Conservation (phyloP, 306 rosid species). For the Arachis hypogaea region DNA sequence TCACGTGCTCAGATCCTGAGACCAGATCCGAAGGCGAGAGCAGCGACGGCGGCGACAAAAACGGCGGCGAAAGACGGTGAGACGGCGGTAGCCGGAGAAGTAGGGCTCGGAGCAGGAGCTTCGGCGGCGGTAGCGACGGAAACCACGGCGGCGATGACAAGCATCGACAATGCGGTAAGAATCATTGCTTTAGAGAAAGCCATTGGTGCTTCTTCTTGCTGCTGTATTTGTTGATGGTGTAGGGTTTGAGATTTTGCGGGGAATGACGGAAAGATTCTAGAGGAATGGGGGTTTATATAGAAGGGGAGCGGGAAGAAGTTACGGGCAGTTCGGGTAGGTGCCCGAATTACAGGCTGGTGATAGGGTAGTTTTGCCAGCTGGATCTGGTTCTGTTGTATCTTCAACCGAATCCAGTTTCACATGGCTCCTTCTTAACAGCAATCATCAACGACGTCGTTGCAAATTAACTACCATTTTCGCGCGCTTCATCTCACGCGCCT, state of each 20-base stretch:
- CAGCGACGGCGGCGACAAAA: constrained; percentile 46
- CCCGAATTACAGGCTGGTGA: constrained; percentile 71
- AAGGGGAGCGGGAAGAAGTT: constrained; percentile 15
- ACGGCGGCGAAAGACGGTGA: constrained; percentile 64
- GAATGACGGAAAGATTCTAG: background rate
- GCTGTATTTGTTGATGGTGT: background rate
- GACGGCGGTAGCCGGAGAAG: constrained; percentile 54
- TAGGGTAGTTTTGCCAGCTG: constrained; percentile 57
- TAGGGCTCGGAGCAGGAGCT: constrained; percentile 80
- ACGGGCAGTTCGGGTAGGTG: constrained; percentile 71
- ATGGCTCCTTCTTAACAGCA: constrained; percentile 3
- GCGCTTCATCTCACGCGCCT: background rate
- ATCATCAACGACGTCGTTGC: constrained; percentile 27
- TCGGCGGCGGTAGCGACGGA: constrained; percentile 50
- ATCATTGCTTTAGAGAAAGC: constrained; percentile 53
- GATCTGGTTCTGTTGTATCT: constrained; percentile 30
- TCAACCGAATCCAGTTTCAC: constrained; percentile 40
- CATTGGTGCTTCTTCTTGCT: constrained; percentile 41
- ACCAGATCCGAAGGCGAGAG: constrained; percentile 74
- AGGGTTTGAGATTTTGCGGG: constrained; percentile 39
- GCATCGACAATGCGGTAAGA: constrained; percentile 50
- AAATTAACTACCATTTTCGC: background rate
- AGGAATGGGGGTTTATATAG: constrained; percentile 45
- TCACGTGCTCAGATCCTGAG: constrained; percentile 53
- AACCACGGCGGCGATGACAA: constrained; percentile 42